Evolutionary conservation across 257 asterid genomes (phyloP).

Genomic region (Schizonepeta tenuifolia): DNA sequence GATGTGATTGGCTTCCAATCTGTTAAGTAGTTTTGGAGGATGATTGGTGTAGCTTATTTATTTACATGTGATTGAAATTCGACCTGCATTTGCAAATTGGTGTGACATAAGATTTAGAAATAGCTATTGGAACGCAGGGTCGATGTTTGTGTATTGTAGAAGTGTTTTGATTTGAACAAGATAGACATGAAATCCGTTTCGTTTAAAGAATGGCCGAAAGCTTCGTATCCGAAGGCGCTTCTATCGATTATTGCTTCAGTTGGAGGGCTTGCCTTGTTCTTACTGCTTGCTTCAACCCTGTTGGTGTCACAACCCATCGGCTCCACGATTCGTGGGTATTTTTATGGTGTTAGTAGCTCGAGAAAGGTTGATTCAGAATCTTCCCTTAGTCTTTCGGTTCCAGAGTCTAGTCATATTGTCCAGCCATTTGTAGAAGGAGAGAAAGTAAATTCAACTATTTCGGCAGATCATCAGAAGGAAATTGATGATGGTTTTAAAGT

Average conservation of each 20-base stretch:
- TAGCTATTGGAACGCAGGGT: slow-evolving; percentile 22
- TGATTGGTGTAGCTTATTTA: slow-evolving; percentile 8
- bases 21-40: slow-evolving; percentile 6
- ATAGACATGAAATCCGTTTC: slow-evolving; percentile 55
- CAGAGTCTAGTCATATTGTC: slow-evolving; percentile 23
- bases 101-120: neutral
- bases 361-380: slow-evolving; percentile 32
- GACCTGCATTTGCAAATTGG: slow-evolving; percentile 20
- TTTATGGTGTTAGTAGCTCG: slow-evolving; percentile 46
- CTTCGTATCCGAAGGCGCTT: slow-evolving; percentile 64
- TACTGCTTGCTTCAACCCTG: slow-evolving; percentile 71
- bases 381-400: slow-evolving; percentile 23
- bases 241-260: slow-evolving; percentile 58
- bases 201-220: slow-evolving; percentile 49
- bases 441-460: slow-evolving; percentile 26
- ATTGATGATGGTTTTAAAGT: slow-evolving; percentile 30
- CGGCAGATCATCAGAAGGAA: slow-evolving; percentile 27
- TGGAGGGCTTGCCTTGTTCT: slow-evolving; percentile 71
- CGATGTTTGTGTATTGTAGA: slow-evolving; percentile 33
- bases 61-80: slow-evolving; percentile 7
- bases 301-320: slow-evolving; percentile 70
- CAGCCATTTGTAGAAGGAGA: slow-evolving; percentile 31
- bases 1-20: slow-evolving; percentile 17
- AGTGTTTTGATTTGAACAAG: slow-evolving; percentile 25
- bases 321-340: slow-evolving; percentile 52